A percentile compares a stretch with the other conserved stretches of the same genome.
Evolutionary conservation across 768 basidiomycete species (phyloP).

Genomic region (Peribolospora kevripleyi): DNA sequence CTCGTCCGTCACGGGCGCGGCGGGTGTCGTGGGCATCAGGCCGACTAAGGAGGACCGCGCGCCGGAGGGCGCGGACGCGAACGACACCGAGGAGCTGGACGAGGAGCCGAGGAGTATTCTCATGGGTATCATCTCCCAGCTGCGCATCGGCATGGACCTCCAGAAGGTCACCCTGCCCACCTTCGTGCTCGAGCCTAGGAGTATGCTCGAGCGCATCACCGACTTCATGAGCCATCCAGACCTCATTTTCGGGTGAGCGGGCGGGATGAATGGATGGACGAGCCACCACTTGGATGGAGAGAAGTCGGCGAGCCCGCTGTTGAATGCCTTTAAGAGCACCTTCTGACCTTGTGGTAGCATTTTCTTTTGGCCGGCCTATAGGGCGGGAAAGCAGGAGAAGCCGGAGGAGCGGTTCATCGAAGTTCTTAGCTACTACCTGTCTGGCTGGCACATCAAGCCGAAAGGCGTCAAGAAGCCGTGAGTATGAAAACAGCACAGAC

Average conservation of each 20-base stretch:
- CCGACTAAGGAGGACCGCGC: slow-evolving; percentile 4
- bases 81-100: slow-evolving; percentile 6
- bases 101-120: slow-evolving; percentile 19
- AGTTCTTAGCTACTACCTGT: slow-evolving; percentile 80
- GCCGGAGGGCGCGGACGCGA: slow-evolving; percentile 6
- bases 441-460: slow-evolving; percentile 99
- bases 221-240: slow-evolving; percentile 99
- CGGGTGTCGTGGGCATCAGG: too few species aligned
- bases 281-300: background rate
- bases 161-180: slow-evolving; percentile 71
- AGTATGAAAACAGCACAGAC: slow-evolving; percentile 16
- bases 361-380: slow-evolving; percentile 17
- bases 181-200: slow-evolving; percentile 88
- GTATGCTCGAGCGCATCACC: slow-evolving; percentile 93
- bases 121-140: slow-evolving; percentile 61
- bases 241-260: slow-evolving; percentile 67
- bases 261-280: background rate
- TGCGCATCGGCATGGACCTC: slow-evolving; percentile 88
- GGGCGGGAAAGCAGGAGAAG: slow-evolving; percentile 53
- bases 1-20: too few species aligned
- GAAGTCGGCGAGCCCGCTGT: too few species aligned
- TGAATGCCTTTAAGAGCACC: background rate
- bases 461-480: slow-evolving; percentile 96
- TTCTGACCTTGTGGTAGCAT: background rate
- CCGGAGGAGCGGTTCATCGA: slow-evolving; percentile 75